These are phyloP conservation scores for Elasticomyces elasticus DNA, from an alignment of 495 filamentous ascomycete species.

Conservation along the genomic window DNA sequence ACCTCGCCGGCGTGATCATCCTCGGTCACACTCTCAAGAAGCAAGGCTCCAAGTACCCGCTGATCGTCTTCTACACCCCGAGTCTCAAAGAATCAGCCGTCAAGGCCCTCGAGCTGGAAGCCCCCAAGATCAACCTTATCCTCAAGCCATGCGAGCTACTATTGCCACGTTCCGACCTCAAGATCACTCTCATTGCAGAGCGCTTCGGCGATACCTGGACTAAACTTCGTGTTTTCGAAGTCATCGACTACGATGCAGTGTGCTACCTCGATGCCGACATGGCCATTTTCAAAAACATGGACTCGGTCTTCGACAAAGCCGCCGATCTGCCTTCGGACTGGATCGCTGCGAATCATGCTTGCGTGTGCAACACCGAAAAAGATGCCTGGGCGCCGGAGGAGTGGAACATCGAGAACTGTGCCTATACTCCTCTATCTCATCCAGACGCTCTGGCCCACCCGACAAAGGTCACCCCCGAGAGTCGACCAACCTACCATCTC, in stretches of 20 bases:
- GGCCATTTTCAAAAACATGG: conserved; percentile 37
- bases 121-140: conserved; percentile 28
- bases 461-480: conserved; percentile 17
- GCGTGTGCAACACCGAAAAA: conserved; percentile 43
- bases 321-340: conserved; percentile 21
- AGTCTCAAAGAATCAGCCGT: conserved; percentile 26
- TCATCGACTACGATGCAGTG: conserved; percentile 33
- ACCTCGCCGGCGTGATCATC: conserved; percentile 42
- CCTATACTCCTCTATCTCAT: conserved; percentile 36
- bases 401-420: conserved; percentile 42
- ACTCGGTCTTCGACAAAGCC: conserved; percentile 35
- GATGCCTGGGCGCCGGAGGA: conserved; percentile 39
- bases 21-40: conserved; percentile 40
- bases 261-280: conserved; percentile 46
- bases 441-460: conserved; percentile 26
- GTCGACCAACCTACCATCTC: conserved; percentile 29
- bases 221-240: conserved; percentile 44
- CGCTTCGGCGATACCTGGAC: conserved; percentile 48
- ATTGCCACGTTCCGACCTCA: conserved; percentile 19
- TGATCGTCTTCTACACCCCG: conserved; percentile 40
- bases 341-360: conserved; percentile 43
- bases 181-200: conserved; percentile 31
- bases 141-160: conserved; percentile 32
- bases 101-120: conserved; percentile 31
- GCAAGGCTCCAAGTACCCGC: conserved; percentile 36